phyloP scores from a whole-genome alignment of 164 flowering plant species.

The Magnolia sinica region DNA sequence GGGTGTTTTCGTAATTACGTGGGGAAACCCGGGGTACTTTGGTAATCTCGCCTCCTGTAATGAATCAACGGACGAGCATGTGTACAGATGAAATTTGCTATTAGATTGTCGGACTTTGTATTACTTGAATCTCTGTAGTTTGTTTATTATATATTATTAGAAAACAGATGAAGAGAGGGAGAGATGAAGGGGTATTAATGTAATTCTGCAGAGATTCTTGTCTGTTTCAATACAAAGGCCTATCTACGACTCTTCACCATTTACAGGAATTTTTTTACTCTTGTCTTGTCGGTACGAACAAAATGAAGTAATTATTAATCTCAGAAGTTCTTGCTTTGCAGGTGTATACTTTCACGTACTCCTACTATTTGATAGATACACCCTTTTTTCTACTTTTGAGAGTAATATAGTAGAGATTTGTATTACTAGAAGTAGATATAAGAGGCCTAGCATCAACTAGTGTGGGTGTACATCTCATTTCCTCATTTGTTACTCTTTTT shows the following conservation, averaged over 20 bases:
- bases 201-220: conserved; percentile 13
- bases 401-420: background rate
- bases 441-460: background rate
- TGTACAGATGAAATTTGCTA: conserved; percentile 6
- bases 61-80: conserved; percentile 5
- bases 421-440: background rate
- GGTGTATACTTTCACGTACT: background rate
- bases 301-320: background rate
- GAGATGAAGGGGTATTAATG: background rate
- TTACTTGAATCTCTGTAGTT: conserved; percentile 17
- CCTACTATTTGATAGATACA: background rate
- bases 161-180: background rate
- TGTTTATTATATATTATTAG: background rate
- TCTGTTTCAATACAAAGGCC: conserved; percentile 17
- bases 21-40: conserved; percentile 12
- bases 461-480: background rate
- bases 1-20: background rate
- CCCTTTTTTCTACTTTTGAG: background rate
- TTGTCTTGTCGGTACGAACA: conserved; percentile 7
- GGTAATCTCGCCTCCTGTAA: background rate
- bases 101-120: conserved; percentile 14
- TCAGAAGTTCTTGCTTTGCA: background rate
- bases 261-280: background rate
- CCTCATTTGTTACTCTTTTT: background rate
- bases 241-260: conserved; percentile 7